Conservation (phyloP, 1,284 basidiomycete species). For the Ganoderma sinense region DNA sequence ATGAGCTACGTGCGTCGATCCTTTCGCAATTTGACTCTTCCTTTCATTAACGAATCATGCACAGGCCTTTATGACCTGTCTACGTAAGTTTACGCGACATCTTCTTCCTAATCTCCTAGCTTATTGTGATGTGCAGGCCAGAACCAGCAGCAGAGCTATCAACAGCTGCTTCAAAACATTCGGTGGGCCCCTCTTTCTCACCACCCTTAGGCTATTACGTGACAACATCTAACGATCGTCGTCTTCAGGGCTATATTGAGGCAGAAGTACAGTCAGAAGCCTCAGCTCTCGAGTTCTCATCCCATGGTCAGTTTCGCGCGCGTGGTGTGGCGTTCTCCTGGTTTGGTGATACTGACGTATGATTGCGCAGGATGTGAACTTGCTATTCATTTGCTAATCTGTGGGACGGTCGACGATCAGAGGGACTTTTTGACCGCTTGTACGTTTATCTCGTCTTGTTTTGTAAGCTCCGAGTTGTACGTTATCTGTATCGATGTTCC, state of each 20-base stretch:
- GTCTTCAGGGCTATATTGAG: constrained; percentile 58
- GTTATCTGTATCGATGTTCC: not conserved
- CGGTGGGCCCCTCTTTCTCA: constrained; percentile 46
- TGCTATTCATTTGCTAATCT: constrained; percentile 60
- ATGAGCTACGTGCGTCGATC: constrained; percentile 76
- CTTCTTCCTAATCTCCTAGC: not conserved
- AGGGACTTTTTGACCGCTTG: not conserved
- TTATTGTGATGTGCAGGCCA: constrained; percentile 46
- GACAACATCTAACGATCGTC: constrained; percentile 9
- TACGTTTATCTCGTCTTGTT: not conserved
- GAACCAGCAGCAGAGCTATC: constrained; percentile 82
- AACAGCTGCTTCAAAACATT: constrained; percentile 78
- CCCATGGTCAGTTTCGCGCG: constrained; percentile 64
- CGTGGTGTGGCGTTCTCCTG: constrained; percentile 10
- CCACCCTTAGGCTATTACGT: not conserved
- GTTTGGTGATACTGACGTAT: constrained; percentile 7
- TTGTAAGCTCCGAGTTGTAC: not conserved
- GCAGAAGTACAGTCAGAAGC: constrained; percentile 85
- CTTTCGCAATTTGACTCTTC: not conserved
- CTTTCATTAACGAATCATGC: not conserved
- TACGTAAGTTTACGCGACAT: constrained; percentile 50
- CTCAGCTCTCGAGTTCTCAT: constrained; percentile 80
- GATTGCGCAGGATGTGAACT: constrained; percentile 53
- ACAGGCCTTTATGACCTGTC: constrained; percentile 77
- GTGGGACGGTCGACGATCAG: not conserved